Evolutionary conservation across 1,139 yeast species (phyloP).

Genomic region (Blastobotrys apis): DNA sequence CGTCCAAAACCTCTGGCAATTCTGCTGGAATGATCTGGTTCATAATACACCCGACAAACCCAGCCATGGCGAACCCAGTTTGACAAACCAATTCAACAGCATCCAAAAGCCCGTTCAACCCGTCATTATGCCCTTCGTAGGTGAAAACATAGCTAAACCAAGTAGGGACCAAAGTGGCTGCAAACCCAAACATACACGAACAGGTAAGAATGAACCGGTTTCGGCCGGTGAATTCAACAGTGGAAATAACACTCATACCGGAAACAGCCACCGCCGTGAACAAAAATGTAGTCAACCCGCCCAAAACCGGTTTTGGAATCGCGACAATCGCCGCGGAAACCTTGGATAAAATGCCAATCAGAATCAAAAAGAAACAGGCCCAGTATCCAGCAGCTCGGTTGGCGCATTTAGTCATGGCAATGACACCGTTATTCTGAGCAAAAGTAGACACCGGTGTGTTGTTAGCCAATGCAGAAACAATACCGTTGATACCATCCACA

Average conservation of each 20-base stretch:
- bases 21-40: slow-evolving; percentile 69
- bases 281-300: slow-evolving; percentile 89
- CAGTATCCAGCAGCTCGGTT: slow-evolving; percentile 81
- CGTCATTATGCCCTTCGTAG: slow-evolving; percentile 60
- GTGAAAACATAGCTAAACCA: slow-evolving; percentile 80
- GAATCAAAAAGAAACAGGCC: slow-evolving; percentile 74
- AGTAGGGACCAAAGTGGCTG: slow-evolving; percentile 65
- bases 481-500: slow-evolving; percentile 71
- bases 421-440: slow-evolving; percentile 93
- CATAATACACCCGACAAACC: slow-evolving; percentile 67
- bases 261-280: slow-evolving; percentile 88
- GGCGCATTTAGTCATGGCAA: slow-evolving; percentile 86
- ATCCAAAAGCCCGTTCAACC: slow-evolving; percentile 65
- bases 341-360: slow-evolving; percentile 85
- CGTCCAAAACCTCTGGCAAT: slow-evolving; percentile 35
- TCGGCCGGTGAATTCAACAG: slow-evolving; percentile 71
- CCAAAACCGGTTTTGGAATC: slow-evolving; percentile 79
- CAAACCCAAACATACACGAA: slow-evolving; percentile 71
- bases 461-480: slow-evolving; percentile 59
- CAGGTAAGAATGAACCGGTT: slow-evolving; percentile 81
- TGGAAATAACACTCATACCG: slow-evolving; percentile 74
- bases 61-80: slow-evolving; percentile 82
- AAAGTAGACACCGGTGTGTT: slow-evolving; percentile 82
- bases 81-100: slow-evolving; percentile 83
- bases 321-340: slow-evolving; percentile 86